phyloP scores from a whole-genome alignment of 257 asterid genomes.

The Sherardia arvensis region DNA sequence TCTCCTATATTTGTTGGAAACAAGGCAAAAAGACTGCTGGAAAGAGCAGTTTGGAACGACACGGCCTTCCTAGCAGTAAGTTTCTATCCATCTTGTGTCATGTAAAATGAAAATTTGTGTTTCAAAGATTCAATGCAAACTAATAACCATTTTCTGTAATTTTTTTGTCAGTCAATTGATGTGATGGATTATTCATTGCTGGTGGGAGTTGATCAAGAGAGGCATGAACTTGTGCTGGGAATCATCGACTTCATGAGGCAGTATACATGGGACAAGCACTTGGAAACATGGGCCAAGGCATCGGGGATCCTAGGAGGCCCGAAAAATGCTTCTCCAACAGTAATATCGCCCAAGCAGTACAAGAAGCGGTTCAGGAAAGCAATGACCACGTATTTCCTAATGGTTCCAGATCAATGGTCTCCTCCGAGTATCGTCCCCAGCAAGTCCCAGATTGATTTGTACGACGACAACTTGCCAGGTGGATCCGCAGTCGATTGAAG shows the following conservation, averaged over 20 bases:
- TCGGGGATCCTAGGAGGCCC: conserved; percentile 94
- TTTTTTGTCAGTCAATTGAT: conserved; percentile 55
- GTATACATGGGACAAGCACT: conserved; percentile 97
- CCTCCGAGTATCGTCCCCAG: conserved; percentile 48
- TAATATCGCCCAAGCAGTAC: conserved; percentile 89
- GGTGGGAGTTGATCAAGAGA: conserved; percentile 87
- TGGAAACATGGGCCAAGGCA: conserved; percentile 93
- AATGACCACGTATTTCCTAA: conserved; percentile 81
- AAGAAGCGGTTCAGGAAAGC: conserved; percentile 94
- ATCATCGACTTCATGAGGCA: conserved; percentile 97
- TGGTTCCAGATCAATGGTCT: conserved; percentile 98
- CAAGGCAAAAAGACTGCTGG: conserved; percentile 74
- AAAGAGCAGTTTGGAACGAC: conserved; percentile 97
- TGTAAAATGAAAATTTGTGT: background rate
- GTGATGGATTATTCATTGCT: conserved; percentile 93
- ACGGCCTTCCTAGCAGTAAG: conserved; percentile 94
- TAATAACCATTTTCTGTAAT: background rate
- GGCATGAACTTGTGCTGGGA: conserved; percentile 90
- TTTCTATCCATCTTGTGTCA: conserved; percentile 10
- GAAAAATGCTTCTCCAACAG: conserved; percentile 69
- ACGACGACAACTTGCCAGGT: conserved; percentile 39
- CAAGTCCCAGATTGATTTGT: conserved; percentile 50
- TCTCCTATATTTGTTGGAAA: conserved; percentile 90
- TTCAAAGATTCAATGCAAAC: background rate
- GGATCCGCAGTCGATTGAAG: conserved; percentile 14